Conservation (phyloP, 306 rosid genomes). For the Trifolium repens region DNA sequence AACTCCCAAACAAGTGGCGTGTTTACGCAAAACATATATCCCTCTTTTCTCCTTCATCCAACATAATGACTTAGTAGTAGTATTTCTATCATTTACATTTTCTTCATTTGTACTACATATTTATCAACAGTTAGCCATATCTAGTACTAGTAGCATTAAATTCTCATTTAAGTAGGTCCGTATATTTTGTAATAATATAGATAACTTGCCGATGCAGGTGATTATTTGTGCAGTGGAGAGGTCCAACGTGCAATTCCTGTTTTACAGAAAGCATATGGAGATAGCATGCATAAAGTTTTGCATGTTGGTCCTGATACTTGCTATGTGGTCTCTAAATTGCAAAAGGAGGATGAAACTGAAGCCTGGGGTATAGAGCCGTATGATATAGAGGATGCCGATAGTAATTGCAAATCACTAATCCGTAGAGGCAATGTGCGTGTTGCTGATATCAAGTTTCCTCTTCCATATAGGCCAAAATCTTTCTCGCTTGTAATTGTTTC, state of each 20-base stretch:
- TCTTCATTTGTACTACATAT: slow-evolving; percentile 15
- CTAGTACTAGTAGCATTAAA: neutral
- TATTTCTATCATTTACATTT: neutral
- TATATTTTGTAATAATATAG: slow-evolving; percentile 14
- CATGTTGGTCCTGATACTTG: slow-evolving; percentile 74
- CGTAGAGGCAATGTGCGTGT: slow-evolving; percentile 67
- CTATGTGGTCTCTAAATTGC: slow-evolving; percentile 63
- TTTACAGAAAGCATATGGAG: slow-evolving; percentile 65
- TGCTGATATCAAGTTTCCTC: slow-evolving; percentile 72
- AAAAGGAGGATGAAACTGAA: slow-evolving; percentile 68
- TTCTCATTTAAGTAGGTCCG: slow-evolving; percentile 25
- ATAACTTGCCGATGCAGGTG: slow-evolving; percentile 54
- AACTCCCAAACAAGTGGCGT: neutral
- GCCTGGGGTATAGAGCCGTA: slow-evolving; percentile 88
- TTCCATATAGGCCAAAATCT: slow-evolving; percentile 73
- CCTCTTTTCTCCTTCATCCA: neutral
- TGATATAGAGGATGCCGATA: slow-evolving; percentile 71
- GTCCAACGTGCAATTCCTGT: slow-evolving; percentile 60
- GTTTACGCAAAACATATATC: neutral
- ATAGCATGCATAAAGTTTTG: slow-evolving; percentile 71
- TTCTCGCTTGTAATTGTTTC: slow-evolving; percentile 75
- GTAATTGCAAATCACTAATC: slow-evolving; percentile 63
- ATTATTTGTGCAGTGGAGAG: slow-evolving; percentile 68
- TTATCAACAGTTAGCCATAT: neutral
- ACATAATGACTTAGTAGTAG: neutral